These are phyloP conservation scores for Buxus sempervirens DNA, from an alignment of 164 flowering plant species.

Conservation along the genomic window DNA sequence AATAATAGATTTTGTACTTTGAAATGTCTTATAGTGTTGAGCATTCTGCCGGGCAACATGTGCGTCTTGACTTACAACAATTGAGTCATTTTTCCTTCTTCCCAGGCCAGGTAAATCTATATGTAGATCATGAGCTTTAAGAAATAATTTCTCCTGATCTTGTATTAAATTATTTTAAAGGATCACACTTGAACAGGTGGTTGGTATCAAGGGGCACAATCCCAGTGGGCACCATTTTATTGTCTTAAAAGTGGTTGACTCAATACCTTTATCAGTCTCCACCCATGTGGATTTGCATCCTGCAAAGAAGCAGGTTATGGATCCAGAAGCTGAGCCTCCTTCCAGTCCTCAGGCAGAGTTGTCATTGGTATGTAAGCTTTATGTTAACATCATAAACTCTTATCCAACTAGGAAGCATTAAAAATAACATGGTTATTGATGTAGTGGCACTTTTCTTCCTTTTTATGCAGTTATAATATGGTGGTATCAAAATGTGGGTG, in stretches of 20 bases:
- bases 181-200: slow-evolving; percentile 44
- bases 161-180: neutral
- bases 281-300: slow-evolving; percentile 43
- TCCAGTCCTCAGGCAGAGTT: slow-evolving; percentile 31
- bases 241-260: slow-evolving; percentile 72
- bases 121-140: neutral
- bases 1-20: slow-evolving; percentile 6
- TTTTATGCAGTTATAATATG: too few relatives aligned
- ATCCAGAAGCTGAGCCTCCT: slow-evolving; percentile 34
- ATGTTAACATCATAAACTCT: neutral
- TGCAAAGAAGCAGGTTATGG: slow-evolving; percentile 73
- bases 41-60: slow-evolving; percentile 93
- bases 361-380: slow-evolving; percentile 54
- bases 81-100: slow-evolving; percentile 72
- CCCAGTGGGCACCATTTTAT: slow-evolving; percentile 95
- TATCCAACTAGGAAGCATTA: neutral
- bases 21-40: slow-evolving; percentile 53
- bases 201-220: slow-evolving; percentile 87
- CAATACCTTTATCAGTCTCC: slow-evolving; percentile 43
- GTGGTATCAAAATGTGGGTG: too few relatives aligned
- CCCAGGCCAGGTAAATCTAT: slow-evolving; percentile 80
- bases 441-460: too few relatives aligned
- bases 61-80: slow-evolving; percentile 80
- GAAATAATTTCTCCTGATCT: neutral
- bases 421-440: neutral